Base-by-base conservation (phyloP, 805 yeast species). In the Suhomyces faveliae region DNA sequence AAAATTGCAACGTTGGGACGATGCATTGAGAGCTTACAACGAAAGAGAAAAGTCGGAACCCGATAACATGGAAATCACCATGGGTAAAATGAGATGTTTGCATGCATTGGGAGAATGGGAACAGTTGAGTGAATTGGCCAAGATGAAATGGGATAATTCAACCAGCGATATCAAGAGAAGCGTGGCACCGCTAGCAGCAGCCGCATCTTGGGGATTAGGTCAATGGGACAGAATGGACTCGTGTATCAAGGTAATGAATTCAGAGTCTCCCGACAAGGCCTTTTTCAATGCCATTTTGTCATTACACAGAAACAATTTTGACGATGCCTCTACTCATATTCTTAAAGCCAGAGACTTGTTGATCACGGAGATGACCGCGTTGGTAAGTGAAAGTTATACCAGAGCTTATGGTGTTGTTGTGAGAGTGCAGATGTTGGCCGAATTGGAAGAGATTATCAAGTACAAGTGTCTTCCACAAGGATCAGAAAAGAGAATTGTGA, bases 71-170 rank as follows among this genome's bases (percentile, higher is more conserved):
- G 98, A 92, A 54, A 85, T 90, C 1, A 87, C 92, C 4, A 84
- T 92, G 91, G 99, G 99, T 71, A 91, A 92, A 61, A 89, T 94
- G 97, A 80, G 98, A 67, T 91, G 98, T 67, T 73, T 92, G 52
- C 97, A 94, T 69, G 99, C 99, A 0, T 73, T 94, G n/a, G 99
- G 99, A 42, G 97, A 94, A 67, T 95, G 99, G 98, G 98, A 92
- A 52, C 87, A 85, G 56, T 73, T 95, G 20, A 84, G 95, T 9
- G 87, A 85, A 51, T 70, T 94, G 47, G 96, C 97, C 0, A 85
- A 83, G 56, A 84, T 83, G 38, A 89, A 88, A 61, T 94, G 99
- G 99, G 74, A 71, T 15, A 72, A 76, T 24, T 79, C 96, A 0
- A 74, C 88, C 1, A 76, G 83, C 23, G 96, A 89, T 13, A 81